phyloP scores from a whole-genome alignment of 1,284 basidiomycete species.

The Acaromyces ingoldii region DNA sequence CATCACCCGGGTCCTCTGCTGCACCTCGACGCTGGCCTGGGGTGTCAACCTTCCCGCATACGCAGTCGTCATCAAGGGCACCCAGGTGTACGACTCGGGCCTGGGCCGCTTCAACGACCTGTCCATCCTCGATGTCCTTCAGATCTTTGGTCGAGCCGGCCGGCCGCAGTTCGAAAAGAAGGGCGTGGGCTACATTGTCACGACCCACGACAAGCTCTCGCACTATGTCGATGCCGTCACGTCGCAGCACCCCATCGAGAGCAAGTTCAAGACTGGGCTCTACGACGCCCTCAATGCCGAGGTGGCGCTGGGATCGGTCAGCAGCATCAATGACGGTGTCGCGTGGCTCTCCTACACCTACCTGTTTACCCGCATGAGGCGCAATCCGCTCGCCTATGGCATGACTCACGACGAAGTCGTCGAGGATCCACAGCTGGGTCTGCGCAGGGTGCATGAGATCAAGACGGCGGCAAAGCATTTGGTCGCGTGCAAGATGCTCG shows the following conservation, averaged over 20 bases:
- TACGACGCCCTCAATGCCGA: slow-evolving; percentile 93
- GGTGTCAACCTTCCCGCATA: slow-evolving; percentile 99
- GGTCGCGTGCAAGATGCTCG: slow-evolving; percentile 75
- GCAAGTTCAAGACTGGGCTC: slow-evolving; percentile 76
- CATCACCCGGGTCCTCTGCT: slow-evolving; percentile 89
- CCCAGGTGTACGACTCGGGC: slow-evolving; percentile 70
- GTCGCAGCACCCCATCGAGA: slow-evolving; percentile 90
- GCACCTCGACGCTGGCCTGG: slow-evolving; percentile 98
- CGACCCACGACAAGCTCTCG: slow-evolving; percentile 81
- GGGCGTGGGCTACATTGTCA: slow-evolving; percentile 95
- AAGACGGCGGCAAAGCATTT: slow-evolving; percentile 67
- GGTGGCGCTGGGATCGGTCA: slow-evolving; percentile 88
- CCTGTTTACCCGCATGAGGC: slow-evolving; percentile 89
- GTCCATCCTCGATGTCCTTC: slow-evolving; percentile 90
- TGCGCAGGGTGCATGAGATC: slow-evolving; percentile 70
- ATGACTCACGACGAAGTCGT: slow-evolving; percentile 67
- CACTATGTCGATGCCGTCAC: slow-evolving; percentile 88
- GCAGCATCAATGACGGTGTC: slow-evolving; percentile 78
- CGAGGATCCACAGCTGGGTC: slow-evolving; percentile 74
- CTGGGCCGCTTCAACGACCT: slow-evolving; percentile 73
- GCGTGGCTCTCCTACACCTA: slow-evolving; percentile 98
- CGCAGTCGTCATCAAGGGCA: slow-evolving; percentile 95
- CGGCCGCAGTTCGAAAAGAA: slow-evolving; percentile 91
- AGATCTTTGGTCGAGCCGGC: slow-evolving; percentile 93
- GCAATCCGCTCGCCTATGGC: slow-evolving; percentile 85